Evolutionary conservation across 176 grass and related monocot species (phyloP).

Genomic region (Oryza meyeriana): DNA sequence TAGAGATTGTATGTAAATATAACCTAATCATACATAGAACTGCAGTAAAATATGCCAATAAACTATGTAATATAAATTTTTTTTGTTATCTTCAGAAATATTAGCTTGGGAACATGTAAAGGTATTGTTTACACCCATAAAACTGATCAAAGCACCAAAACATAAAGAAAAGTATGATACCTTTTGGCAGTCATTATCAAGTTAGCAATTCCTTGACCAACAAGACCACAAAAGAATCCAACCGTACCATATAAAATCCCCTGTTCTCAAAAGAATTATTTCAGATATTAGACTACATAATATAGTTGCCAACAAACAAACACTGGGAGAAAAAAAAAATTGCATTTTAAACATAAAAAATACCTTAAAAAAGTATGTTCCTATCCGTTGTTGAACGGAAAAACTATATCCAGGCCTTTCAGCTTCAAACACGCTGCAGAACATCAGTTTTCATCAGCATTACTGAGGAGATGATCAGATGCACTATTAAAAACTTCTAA

Average conservation of each 20-base stretch:
- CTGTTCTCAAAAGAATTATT: conserved; percentile 38
- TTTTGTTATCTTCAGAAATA: not conserved
- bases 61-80: conserved; percentile 9
- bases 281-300: conserved; percentile 1
- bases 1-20: not conserved
- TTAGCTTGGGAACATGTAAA: not conserved
- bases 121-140: not conserved
- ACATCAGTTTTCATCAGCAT: conserved; percentile 21
- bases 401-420: conserved; percentile 83
- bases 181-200: conserved; percentile 97
- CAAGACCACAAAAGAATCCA: conserved; percentile 84
- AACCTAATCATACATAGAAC: not conserved
- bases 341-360: not conserved
- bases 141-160: not conserved
- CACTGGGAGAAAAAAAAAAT: not conserved
- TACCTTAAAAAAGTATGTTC: conserved; percentile 95
- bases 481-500: conserved; percentile 1
- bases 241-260: conserved; percentile 82
- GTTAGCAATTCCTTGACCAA: conserved; percentile 97
- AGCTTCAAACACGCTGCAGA: conserved; percentile 91
- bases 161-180: conserved; percentile 27
- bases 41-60: not conserved
- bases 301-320: not conserved
- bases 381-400: conserved; percentile 78
- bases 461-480: not conserved